Conservation (phyloP, 1,139 yeast species). For the Sugiyamaella sp. region DNA sequence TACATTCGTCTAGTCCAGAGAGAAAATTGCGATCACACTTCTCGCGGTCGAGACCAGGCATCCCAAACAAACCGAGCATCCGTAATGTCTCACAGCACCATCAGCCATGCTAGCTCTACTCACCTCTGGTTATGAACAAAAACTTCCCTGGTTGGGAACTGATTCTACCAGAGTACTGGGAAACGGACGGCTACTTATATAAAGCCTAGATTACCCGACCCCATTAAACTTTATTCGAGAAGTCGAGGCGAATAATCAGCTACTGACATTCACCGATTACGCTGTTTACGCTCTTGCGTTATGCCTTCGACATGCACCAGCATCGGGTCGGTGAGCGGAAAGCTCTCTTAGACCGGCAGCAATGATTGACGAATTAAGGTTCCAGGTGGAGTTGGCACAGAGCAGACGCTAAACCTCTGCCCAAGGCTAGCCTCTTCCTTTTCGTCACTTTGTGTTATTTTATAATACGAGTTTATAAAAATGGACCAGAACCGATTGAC, state of each 20-base stretch:
- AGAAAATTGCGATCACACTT: too few species aligned
- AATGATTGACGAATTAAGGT: not conserved
- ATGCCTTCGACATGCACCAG: not conserved
- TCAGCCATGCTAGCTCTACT: not conserved
- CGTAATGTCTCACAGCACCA: not conserved
- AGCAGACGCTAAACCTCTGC: not conserved
- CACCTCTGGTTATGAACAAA: not conserved
- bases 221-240: not conserved
- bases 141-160: not conserved
- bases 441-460: not conserved
- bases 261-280: slow-evolving; percentile 1
- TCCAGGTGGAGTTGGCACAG: not conserved
- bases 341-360: not conserved
- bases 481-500: not conserved
- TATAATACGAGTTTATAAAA: not conserved
- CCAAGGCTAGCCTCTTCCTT: not conserved
- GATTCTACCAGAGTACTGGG: not conserved
- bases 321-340: not conserved
- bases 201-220: slow-evolving; percentile 1
- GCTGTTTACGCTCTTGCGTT: slow-evolving; percentile 2
- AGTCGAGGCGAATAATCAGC: slow-evolving; percentile 1
- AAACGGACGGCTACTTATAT: not conserved
- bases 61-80: not conserved
- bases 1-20: too few species aligned
- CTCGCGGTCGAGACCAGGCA: too few species aligned